Evolutionary conservation across 1,284 basidiomycete species (phyloP).

Genomic region (Fomitiporia mediterranea): DNA sequence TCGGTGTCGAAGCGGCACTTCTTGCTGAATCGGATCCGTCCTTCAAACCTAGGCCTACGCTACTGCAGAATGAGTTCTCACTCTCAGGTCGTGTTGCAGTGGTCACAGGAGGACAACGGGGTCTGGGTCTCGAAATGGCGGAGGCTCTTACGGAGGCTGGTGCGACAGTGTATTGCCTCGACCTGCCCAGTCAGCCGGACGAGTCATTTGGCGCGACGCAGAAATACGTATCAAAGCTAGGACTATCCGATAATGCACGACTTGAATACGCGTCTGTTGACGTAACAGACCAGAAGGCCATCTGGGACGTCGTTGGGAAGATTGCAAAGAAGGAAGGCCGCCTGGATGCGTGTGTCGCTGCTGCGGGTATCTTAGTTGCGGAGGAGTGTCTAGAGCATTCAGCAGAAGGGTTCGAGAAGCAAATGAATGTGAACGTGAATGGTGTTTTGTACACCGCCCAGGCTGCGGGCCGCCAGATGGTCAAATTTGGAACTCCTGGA

Average conservation of each 20-base stretch:
- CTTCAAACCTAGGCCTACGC: slow-evolving; percentile 38
- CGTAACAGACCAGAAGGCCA: slow-evolving; percentile 53
- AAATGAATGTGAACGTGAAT: slow-evolving; percentile 65
- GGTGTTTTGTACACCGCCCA: slow-evolving; percentile 78
- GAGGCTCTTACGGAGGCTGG: slow-evolving; percentile 73
- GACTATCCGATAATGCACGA: slow-evolving; percentile 35
- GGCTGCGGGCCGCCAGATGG: slow-evolving; percentile 75
- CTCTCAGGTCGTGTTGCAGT: slow-evolving; percentile 71
- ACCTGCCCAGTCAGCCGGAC: slow-evolving; percentile 60
- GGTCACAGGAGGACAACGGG: slow-evolving; percentile 76
- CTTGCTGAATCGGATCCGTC: slow-evolving; percentile 34
- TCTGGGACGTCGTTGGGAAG: slow-evolving; percentile 52
- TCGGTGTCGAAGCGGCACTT: slow-evolving; percentile 60
- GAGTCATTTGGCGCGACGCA: slow-evolving; percentile 60
- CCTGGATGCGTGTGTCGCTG: slow-evolving; percentile 71
- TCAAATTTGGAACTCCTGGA: slow-evolving; percentile 59
- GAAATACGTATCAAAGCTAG: slow-evolving; percentile 46
- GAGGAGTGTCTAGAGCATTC: slow-evolving; percentile 68
- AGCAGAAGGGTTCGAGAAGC: slow-evolving; percentile 61
- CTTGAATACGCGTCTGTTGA: slow-evolving; percentile 66
- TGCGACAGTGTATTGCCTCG: slow-evolving; percentile 73
- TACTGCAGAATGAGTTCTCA: slow-evolving; percentile 66
- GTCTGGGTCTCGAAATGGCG: slow-evolving; percentile 81
- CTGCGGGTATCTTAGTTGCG: slow-evolving; percentile 69
- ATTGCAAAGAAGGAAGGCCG: slow-evolving; percentile 61